Evolutionary conservation across 768 basidiomycete genomes (phyloP).

Genomic region (Mycena vitilis): DNA sequence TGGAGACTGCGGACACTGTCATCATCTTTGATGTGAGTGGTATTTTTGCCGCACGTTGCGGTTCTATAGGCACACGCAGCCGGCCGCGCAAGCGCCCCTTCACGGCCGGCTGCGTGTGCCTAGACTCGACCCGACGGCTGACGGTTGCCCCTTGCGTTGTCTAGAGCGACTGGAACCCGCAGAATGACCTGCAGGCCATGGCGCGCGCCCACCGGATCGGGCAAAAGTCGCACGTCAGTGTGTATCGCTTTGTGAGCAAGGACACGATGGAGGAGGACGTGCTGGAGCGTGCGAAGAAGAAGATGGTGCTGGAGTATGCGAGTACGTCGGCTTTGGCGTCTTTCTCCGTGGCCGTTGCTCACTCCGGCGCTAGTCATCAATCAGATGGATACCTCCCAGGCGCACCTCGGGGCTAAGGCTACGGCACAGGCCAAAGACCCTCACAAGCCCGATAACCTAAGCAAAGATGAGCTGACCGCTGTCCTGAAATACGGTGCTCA

Average conservation of each 20-base stretch:
- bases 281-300: constrained; percentile 96
- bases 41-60: constrained; percentile 51
- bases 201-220: constrained; percentile 41
- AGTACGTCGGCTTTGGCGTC: constrained; percentile 69
- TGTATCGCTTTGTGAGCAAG: too few species aligned
- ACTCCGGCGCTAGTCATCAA: constrained; percentile 84
- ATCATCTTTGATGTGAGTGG: constrained; percentile 80
- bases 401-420: constrained; percentile 89
- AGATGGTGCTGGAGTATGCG: constrained; percentile 99
- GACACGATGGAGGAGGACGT: constrained; percentile 57
- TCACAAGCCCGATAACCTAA: constrained; percentile 83
- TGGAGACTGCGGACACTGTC: constrained; percentile 93
- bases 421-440: constrained; percentile 69
- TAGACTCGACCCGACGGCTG: constrained; percentile 85
- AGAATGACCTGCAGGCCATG: constrained; percentile 98
- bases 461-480: constrained; percentile 96
- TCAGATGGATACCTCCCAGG: constrained; percentile 99
- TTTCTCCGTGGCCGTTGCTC: constrained; percentile 18
- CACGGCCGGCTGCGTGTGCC: too few species aligned
- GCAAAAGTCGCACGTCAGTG: too few species aligned
- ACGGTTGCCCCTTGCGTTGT: too few species aligned
- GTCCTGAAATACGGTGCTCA: constrained; percentile 99
- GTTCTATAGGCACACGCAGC: too few species aligned
- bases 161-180: too few species aligned
- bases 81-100: too few species aligned